A percentile compares a stretch with the other conserved stretches of the same genome.
Conservation (phyloP, 352 stramenopile genomes). For the Phytophthora pini region DNA sequence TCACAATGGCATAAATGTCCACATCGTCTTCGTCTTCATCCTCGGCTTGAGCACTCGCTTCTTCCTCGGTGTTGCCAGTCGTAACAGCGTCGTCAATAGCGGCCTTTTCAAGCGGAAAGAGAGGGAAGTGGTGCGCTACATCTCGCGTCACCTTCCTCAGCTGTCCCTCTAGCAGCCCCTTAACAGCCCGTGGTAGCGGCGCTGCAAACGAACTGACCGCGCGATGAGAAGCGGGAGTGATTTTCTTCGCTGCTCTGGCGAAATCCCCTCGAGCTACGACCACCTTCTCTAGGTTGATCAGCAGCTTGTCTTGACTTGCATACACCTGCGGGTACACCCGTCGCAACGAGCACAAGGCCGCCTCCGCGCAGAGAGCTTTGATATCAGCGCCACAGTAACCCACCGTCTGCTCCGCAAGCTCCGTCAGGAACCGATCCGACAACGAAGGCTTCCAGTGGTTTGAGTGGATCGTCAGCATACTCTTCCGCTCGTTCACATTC, state of each 20-base stretch:
- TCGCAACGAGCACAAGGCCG: slow-evolving; percentile 88
- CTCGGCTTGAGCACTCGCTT: slow-evolving; percentile 23
- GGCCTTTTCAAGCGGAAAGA: slow-evolving; percentile 62
- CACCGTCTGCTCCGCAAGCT: slow-evolving; percentile 84
- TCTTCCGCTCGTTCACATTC: slow-evolving; percentile 75
- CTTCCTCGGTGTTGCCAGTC: slow-evolving; percentile 12
- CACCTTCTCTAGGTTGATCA: slow-evolving; percentile 78
- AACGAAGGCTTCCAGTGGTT: slow-evolving; percentile 87
- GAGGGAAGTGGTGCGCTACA: slow-evolving; percentile 63
- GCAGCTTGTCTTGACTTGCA: slow-evolving; percentile 73
- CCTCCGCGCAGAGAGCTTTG: slow-evolving; percentile 91
- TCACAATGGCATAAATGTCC: slow-evolving; percentile 73
- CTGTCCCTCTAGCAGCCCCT: slow-evolving; percentile 46
- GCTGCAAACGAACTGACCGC: slow-evolving; percentile 74
- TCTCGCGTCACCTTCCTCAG: slow-evolving; percentile 51
- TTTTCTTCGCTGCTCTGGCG: slow-evolving; percentile 75
- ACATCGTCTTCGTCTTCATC: slow-evolving; percentile 64
- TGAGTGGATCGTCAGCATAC: slow-evolving; percentile 92
- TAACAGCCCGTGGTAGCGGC: slow-evolving; percentile 70
- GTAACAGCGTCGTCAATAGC: slow-evolving; percentile 46
- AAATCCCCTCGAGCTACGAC: slow-evolving; percentile 82
- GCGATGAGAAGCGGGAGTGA: slow-evolving; percentile 81
- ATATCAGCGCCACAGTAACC: slow-evolving; percentile 93
- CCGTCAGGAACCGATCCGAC: slow-evolving; percentile 59
- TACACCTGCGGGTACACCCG: slow-evolving; percentile 91